A percentile compares a stretch with the other conserved stretches of the same genome.
Conservation (phyloP, 805 yeast species). For the Candida orba region DNA sequence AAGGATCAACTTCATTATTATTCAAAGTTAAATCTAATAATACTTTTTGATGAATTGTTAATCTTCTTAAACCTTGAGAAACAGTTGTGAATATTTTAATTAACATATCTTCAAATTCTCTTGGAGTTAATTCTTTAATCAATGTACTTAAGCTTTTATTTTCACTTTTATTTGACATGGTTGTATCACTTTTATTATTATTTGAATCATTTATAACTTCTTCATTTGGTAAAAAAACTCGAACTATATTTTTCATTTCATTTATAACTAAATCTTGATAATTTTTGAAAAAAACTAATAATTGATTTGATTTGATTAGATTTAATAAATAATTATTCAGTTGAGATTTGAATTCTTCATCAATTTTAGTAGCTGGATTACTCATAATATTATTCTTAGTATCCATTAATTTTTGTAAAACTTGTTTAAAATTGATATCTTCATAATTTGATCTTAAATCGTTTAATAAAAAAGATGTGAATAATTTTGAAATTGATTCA, state of each 20-base stretch:
- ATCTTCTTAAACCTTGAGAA: constrained; percentile 66
- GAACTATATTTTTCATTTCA: constrained; percentile 69
- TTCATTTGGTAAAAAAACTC: constrained; percentile 53
- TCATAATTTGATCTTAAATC: constrained; percentile 59
- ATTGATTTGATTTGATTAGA: constrained; percentile 52
- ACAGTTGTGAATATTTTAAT: constrained; percentile 50
- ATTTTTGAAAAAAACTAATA: constrained; percentile 50
- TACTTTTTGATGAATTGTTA: constrained; percentile 72
- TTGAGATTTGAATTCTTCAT: constrained; percentile 32
- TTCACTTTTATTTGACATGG: constrained; percentile 5
- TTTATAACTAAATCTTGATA: constrained; percentile 64
- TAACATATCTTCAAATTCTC: constrained; percentile 70
- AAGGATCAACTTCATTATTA: constrained; percentile 22
- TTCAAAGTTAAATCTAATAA: constrained; percentile 64
- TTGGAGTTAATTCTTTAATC: constrained; percentile 61
- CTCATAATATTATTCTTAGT: constrained; percentile 23
- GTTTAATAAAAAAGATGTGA: constrained; percentile 45
- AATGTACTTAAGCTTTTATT: constrained; percentile 30
- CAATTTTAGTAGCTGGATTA: constrained; percentile 23
- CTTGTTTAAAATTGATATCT: constrained; percentile 37
- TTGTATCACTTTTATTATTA: constrained; percentile 1
- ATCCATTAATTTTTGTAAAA: constrained; percentile 38
- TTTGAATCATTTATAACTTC: constrained; percentile 19
- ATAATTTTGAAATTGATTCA: constrained; percentile 51
- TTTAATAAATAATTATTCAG: constrained; percentile 46